Conservation (phyloP, 352 stramenopile genomes). For the Globisporangium cylindrosporum region DNA sequence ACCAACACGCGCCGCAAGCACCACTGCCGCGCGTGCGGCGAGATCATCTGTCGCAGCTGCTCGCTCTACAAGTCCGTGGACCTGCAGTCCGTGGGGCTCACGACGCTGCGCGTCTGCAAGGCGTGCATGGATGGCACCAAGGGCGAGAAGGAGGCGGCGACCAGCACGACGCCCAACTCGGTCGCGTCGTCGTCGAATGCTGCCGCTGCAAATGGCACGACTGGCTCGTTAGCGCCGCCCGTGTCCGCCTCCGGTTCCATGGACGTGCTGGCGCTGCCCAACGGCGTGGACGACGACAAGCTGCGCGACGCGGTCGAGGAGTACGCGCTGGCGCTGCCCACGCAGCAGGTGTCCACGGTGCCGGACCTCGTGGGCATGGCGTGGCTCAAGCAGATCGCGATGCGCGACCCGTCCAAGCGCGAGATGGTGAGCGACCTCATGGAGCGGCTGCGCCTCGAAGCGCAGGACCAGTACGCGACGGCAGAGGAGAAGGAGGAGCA, state of each 20-base stretch:
- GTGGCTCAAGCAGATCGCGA: constrained; percentile 70
- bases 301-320: constrained; percentile 66
- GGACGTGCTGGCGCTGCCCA: constrained; percentile 24
- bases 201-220: not conserved
- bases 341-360: constrained; percentile 49
- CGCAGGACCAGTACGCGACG: constrained; percentile 23
- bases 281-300: constrained; percentile 37
- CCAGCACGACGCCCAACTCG: constrained; percentile 19
- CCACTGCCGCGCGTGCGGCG: constrained; percentile 77
- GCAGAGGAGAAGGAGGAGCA: constrained; percentile 31
- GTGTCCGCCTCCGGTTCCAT: not conserved
- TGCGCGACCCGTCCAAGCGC: constrained; percentile 65
- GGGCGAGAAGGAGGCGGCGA: constrained; percentile 17
- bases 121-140: constrained; percentile 69
- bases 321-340: constrained; percentile 67
- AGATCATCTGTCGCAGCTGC: constrained; percentile 82
- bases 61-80: constrained; percentile 81
- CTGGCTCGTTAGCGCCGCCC: not conserved
- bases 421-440: constrained; percentile 70
- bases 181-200: not conserved
- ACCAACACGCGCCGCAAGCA: constrained; percentile 76
- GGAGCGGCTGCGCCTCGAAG: constrained; percentile 56
- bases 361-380: constrained; percentile 76
- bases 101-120: constrained; percentile 76
- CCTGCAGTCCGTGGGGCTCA: constrained; percentile 67